Percentiles rank a stretch among this genome's conserved stretches.
phyloP scores from a whole-genome alignment of 2,329 filamentous ascomycete genomes.

The Lasiodiplodia gonubiensis region DNA sequence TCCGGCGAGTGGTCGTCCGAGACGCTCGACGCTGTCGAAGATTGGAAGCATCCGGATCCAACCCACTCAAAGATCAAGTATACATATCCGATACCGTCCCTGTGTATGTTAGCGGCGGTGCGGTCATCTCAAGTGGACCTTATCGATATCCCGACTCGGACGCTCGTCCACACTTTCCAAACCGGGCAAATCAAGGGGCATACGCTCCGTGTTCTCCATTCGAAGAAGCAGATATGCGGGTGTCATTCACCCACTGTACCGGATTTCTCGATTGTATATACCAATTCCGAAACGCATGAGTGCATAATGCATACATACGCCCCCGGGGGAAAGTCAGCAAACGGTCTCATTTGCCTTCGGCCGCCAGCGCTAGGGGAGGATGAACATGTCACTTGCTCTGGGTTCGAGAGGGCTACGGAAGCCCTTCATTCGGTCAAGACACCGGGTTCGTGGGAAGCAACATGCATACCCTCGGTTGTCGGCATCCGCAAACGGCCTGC shows the following conservation, averaged over 20 bases:
- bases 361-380: conserved; percentile 41
- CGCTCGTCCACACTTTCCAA: conserved; percentile 65
- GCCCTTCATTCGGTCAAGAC: conserved; percentile 62
- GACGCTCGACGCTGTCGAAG: conserved; percentile 40
- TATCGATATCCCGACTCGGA: conserved; percentile 64
- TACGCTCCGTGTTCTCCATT: conserved; percentile 66
- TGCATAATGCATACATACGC: conserved; percentile 70
- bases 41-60: conserved; percentile 35
- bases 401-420: conserved; percentile 53
- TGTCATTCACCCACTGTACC: conserved; percentile 64
- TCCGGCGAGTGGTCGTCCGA: conserved; percentile 39
- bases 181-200: conserved; percentile 64
- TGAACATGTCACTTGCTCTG: conserved; percentile 41
- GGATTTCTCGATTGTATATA: conserved; percentile 70
- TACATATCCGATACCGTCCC: conserved; percentile 63
- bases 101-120: conserved; percentile 67
- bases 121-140: conserved; percentile 63
- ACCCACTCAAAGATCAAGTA: conserved; percentile 58
- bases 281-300: conserved; percentile 63
- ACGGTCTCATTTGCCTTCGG: conserved; percentile 62
- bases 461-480: conserved; percentile 65
- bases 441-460: conserved; percentile 69
- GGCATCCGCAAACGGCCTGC: conserved; percentile 62
- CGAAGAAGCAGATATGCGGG: conserved; percentile 56
- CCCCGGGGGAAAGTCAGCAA: conserved; percentile 58